Conservation (phyloP, 371 early-diverging fungal species). For the Capillidium rhysosporum region DNA sequence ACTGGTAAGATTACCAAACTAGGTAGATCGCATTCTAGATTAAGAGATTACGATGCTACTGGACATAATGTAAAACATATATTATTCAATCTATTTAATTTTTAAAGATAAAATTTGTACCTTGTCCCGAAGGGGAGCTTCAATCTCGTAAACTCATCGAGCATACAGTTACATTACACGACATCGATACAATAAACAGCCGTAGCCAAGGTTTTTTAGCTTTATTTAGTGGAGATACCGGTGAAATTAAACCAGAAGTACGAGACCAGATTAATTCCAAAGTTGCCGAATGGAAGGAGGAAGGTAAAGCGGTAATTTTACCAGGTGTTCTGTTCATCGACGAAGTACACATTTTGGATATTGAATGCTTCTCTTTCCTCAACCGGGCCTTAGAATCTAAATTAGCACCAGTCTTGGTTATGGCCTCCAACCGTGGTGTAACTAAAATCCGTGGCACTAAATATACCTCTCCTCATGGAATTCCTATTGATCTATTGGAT, state of each 20-base stretch:
- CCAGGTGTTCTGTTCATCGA: slow-evolving; percentile 97
- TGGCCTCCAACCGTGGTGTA: slow-evolving; percentile 95
- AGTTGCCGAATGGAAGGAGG: slow-evolving; percentile 96
- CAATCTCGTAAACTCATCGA: slow-evolving; percentile 90
- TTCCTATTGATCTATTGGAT: slow-evolving; percentile 94
- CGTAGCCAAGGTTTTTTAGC: slow-evolving; percentile 93
- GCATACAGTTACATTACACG: slow-evolving; percentile 95
- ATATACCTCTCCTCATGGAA: slow-evolving; percentile 86
- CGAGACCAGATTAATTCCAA: slow-evolving; percentile 96
- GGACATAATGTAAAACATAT: slow-evolving; percentile 56
- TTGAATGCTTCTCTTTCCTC: slow-evolving; percentile 96
- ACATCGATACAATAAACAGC: slow-evolving; percentile 99
- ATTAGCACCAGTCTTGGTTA: slow-evolving; percentile 92
- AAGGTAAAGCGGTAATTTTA: slow-evolving; percentile 95
- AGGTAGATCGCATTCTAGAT: slow-evolving; percentile 84
- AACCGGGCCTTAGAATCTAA: slow-evolving; percentile 92
- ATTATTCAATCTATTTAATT: too few species aligned
- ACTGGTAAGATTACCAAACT: slow-evolving; percentile 94
- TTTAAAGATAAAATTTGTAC: slow-evolving; percentile 86
- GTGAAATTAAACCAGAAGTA: slow-evolving; percentile 94
- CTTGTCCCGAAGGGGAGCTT: slow-evolving; percentile 98
- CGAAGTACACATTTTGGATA: slow-evolving; percentile 98
- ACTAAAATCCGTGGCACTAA: slow-evolving; percentile 85
- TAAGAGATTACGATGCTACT: slow-evolving; percentile 92
- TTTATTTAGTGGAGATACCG: slow-evolving; percentile 90